Conservation (phyloP, 306 rosid genomes). For the Acacia melanoxylon region DNA sequence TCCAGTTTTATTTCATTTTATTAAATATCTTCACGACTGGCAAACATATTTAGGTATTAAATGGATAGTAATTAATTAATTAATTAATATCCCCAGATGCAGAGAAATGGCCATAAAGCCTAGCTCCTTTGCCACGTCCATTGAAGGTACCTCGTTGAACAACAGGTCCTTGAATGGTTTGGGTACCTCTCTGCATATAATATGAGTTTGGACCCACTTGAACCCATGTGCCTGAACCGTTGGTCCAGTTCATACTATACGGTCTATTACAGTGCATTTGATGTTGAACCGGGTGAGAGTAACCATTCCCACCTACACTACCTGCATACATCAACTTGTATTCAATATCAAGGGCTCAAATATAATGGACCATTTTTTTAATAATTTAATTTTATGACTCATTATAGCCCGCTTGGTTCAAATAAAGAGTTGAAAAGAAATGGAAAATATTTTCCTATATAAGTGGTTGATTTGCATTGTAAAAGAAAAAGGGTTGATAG, state of each 20-base stretch:
- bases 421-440: no score
- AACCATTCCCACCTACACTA: neutral
- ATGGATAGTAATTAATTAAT: neutral
- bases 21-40: neutral
- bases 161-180: neutral
- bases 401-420: no score
- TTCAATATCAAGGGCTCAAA: neutral
- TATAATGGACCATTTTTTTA: neutral
- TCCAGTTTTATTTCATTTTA: neutral
- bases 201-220: neutral
- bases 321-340: neutral
- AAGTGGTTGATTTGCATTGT: no score
- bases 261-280: neutral
- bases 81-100: conserved; percentile 5
- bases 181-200: neutral
- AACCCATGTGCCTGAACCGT: neutral
- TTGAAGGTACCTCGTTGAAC: neutral
- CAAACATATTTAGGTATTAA: neutral
- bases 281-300: neutral
- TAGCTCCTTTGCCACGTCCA: neutral
- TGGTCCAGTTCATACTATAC: neutral
- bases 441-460: no score
- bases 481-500: no score
- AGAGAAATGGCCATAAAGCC: neutral
- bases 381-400: no score